These are phyloP conservation scores for Phytophthora fragariae DNA, from an alignment of 352 stramenopile species.

Conservation along the genomic window DNA sequence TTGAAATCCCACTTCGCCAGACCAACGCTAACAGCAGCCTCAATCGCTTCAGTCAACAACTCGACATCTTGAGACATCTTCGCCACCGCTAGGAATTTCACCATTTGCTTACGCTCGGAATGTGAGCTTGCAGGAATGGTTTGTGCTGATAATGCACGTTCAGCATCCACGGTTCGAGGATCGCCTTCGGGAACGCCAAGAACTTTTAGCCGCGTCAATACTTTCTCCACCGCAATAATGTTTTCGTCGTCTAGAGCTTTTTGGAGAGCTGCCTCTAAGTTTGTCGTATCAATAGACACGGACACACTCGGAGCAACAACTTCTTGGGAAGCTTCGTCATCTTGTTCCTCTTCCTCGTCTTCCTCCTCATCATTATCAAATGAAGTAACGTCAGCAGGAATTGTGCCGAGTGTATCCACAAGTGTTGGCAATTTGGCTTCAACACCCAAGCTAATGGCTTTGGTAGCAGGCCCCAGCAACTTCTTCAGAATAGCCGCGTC, in stretches of 20 bases:
- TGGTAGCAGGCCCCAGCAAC: constrained; percentile 50
- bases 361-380: constrained; percentile 29
- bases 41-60: constrained; percentile 72
- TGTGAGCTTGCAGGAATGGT: constrained; percentile 48
- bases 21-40: constrained; percentile 61
- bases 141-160: constrained; percentile 40
- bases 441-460: constrained; percentile 65
- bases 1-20: constrained; percentile 87
- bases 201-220: constrained; percentile 53
- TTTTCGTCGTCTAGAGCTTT: constrained; percentile 78
- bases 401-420: constrained; percentile 33
- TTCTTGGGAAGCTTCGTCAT: constrained; percentile 19
- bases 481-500: constrained; percentile 31
- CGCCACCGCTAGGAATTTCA: constrained; percentile 79
- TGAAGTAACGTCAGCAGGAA: constrained; percentile 24
- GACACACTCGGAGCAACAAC: constrained; percentile 3
- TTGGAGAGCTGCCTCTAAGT: constrained; percentile 59
- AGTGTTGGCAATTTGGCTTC: constrained; percentile 62
- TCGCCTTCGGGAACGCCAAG: constrained; percentile 46
- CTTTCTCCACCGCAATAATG: constrained; percentile 62
- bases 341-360: constrained; percentile 22
- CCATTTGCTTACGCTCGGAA: constrained; percentile 75
- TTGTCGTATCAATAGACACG: constrained; percentile 42
- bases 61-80: constrained; percentile 77
- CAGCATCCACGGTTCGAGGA: constrained; percentile 41